Conservation (phyloP, 257 asterid genomes). For the Thymus quinquecostatus region DNA sequence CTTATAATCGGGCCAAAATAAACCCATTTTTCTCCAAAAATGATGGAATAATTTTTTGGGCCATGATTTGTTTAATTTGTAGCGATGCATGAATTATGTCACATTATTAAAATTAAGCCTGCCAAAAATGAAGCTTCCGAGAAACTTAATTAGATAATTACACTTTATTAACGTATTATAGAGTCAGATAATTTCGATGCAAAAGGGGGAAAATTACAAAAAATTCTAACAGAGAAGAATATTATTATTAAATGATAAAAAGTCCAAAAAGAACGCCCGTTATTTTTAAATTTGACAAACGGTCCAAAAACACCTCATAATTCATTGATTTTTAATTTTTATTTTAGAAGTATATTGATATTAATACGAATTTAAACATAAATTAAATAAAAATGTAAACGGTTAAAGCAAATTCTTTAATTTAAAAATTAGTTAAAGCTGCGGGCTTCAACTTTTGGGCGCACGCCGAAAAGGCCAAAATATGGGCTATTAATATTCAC, state of each 20-base stretch:
- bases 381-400: no score
- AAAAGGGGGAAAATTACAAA: not conserved
- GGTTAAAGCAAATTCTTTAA: no score
- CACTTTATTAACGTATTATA: not conserved
- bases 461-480: no score
- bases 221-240: not conserved
- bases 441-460: no score
- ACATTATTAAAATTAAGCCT: not conserved
- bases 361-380: no score
- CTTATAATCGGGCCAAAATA: not conserved
- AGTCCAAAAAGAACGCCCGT: not conserved
- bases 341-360: no score
- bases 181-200: not conserved
- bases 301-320: no score
- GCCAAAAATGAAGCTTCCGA: constrained; percentile 29
- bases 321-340: not conserved
- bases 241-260: not conserved
- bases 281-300: no score
- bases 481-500: no score
- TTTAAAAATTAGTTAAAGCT: no score
- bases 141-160: not conserved
- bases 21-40: constrained; percentile 15
- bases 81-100: no score
- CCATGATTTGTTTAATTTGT: not conserved
- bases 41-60: constrained; percentile 18